Conservation (phyloP, 2,329 filamentous ascomycete species). For the Zasmidium angulare region DNA sequence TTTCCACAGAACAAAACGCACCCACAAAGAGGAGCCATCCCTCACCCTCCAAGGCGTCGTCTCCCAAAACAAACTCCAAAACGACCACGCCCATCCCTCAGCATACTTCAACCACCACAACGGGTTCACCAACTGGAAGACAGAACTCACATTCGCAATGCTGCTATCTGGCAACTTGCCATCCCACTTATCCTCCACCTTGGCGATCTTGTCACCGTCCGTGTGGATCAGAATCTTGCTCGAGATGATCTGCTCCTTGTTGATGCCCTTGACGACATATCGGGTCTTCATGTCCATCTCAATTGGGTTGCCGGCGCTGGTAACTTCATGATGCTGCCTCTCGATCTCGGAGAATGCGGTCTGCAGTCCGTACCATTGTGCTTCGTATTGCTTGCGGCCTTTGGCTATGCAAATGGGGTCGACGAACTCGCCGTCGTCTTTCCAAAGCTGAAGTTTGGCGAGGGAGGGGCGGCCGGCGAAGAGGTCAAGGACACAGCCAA, state of each 20-base stretch:
- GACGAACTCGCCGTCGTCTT: slow-evolving; percentile 56
- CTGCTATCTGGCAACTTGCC: slow-evolving; percentile 52
- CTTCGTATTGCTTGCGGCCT: slow-evolving; percentile 54
- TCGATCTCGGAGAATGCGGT: slow-evolving; percentile 59
- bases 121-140: slow-evolving; percentile 33
- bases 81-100: slow-evolving; percentile 40
- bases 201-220: slow-evolving; percentile 48
- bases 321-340: slow-evolving; percentile 56
- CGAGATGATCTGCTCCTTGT: slow-evolving; percentile 51
- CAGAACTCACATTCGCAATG: slow-evolving; percentile 52
- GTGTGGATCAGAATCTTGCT: slow-evolving; percentile 51
- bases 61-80: slow-evolving; percentile 42
- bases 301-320: slow-evolving; percentile 59
- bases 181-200: slow-evolving; percentile 58
- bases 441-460: slow-evolving; percentile 61
- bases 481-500: slow-evolving; percentile 61
- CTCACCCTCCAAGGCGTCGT: slow-evolving; percentile 44
- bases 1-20: not conserved
- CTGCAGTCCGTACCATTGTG: slow-evolving; percentile 61
- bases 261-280: slow-evolving; percentile 56
- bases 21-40: slow-evolving; percentile 3
- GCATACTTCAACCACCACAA: slow-evolving; percentile 41
- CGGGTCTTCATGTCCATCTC: slow-evolving; percentile 54
- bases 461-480: slow-evolving; percentile 61
- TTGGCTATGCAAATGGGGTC: slow-evolving; percentile 60